Percentiles rank a stretch among this genome's conserved stretches.
Evolutionary conservation across 2,329 filamentous ascomycete species (phyloP).

Genomic region (Colletotrichum siamense): DNA sequence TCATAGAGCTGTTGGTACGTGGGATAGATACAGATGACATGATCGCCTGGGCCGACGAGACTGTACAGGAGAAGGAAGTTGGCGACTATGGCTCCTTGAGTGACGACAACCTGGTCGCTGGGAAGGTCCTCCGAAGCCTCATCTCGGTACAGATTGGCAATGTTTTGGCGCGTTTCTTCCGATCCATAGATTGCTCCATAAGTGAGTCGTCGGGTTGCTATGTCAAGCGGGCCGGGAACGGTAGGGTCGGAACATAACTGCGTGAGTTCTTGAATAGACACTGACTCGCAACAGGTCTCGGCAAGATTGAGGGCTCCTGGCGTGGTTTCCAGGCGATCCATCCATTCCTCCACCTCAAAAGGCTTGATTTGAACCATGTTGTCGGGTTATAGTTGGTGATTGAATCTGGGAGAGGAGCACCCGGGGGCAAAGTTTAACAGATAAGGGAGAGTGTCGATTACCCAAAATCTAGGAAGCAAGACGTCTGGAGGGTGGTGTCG

Average conservation of each 20-base stretch:
- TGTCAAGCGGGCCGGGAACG: slow-evolving; percentile 44
- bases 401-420: neutral
- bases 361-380: slow-evolving; percentile 34
- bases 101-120: slow-evolving; percentile 71
- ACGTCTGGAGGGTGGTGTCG: neutral
- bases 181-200: slow-evolving; percentile 81
- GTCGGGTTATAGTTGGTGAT: neutral
- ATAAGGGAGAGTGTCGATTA: neutral
- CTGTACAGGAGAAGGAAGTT: slow-evolving; percentile 78
- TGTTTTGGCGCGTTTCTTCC: slow-evolving; percentile 63
- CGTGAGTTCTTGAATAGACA: slow-evolving; percentile 73
- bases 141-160: slow-evolving; percentile 69
- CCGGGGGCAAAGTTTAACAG: neutral
- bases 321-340: slow-evolving; percentile 64
- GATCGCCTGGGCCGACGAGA: slow-evolving; percentile 72
- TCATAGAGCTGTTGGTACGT: slow-evolving; percentile 83
- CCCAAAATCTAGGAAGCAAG: neutral
- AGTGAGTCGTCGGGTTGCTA: slow-evolving; percentile 60
- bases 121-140: slow-evolving; percentile 38
- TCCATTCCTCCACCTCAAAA: slow-evolving; percentile 77
- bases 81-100: slow-evolving; percentile 77
- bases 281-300: slow-evolving; percentile 78
- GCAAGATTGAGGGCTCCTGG: slow-evolving; percentile 71
- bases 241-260: slow-evolving; percentile 61
- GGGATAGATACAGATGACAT: slow-evolving; percentile 83